Percentiles rank a stretch among this genome's conserved stretches.
phyloP scores from a whole-genome alignment of 176 grass and related monocot species.

The Eremochloa ophiuroides region DNA sequence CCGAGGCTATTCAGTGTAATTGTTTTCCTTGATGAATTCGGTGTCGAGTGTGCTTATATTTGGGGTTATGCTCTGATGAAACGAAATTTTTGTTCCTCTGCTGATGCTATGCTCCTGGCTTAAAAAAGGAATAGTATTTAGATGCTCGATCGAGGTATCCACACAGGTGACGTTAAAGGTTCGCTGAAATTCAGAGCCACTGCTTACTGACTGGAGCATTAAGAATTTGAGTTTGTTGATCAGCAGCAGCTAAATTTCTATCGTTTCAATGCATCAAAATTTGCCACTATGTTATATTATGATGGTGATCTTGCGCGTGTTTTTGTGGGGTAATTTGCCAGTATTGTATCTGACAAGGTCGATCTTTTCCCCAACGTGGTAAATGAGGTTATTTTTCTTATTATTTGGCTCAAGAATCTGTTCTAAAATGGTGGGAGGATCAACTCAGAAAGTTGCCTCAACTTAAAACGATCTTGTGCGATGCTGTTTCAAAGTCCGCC shows the following conservation, averaged over 20 bases:
- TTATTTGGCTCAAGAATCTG: not conserved
- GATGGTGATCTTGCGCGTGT: not conserved
- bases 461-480: not conserved
- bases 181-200: not conserved
- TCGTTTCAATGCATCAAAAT: not conserved
- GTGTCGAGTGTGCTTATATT: not conserved
- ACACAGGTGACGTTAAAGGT: not conserved
- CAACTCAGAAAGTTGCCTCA: not conserved
- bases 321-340: too few relatives aligned
- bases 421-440: not conserved
- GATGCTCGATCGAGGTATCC: not conserved
- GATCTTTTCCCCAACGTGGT: not conserved
- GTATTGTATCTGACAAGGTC: not conserved
- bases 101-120: not conserved
- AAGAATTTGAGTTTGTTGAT: not conserved
- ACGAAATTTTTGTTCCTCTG: constrained; percentile 27
- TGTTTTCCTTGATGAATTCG: not conserved
- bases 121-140: not conserved
- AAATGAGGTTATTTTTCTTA: not conserved
- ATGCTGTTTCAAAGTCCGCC: not conserved
- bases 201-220: not conserved
- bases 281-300: not conserved
- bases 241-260: not conserved
- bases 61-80: constrained; percentile 21
- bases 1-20: not conserved